Percentiles rank a stretch among this genome's conserved stretches.
Conservation (phyloP, 176 grass and related monocot genomes). For the Aegilops bicornis region DNA sequence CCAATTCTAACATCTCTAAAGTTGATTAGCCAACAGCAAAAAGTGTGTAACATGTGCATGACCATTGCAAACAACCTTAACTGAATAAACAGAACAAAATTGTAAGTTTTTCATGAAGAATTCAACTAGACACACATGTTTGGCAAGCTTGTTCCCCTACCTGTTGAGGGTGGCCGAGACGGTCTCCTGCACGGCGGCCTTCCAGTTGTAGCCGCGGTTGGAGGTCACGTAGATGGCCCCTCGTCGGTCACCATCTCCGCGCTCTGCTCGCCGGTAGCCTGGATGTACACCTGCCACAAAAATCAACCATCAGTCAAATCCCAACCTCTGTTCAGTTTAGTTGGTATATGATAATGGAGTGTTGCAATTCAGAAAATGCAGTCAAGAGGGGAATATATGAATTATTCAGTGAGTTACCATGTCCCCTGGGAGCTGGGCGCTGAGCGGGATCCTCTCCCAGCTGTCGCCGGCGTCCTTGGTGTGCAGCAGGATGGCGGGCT, state of each 20-base stretch:
- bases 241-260: conserved; percentile 98
- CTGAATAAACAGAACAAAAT: too few relatives aligned
- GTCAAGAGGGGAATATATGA: not conserved
- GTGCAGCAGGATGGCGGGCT: conserved; percentile 87
- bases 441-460: conserved; percentile 97
- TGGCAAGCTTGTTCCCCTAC: conserved; percentile 23
- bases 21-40: too few relatives aligned
- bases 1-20: not conserved
- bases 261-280: conserved; percentile 87
- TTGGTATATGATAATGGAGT: not conserved
- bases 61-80: too few relatives aligned
- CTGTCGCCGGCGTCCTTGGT: conserved; percentile 81
- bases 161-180: conserved; percentile 95
- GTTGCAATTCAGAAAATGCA: not conserved
- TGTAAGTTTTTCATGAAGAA: too few relatives aligned
- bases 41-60: too few relatives aligned
- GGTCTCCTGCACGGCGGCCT: conserved; percentile 97
- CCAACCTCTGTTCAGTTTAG: not conserved
- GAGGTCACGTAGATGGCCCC: conserved; percentile 98
- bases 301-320: not conserved
- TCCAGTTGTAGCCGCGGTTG: conserved; percentile 98
- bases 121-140: not conserved
- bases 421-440: conserved; percentile 87
- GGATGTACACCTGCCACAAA: conserved; percentile 72
- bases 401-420: conserved; percentile 29